Percentiles rank a stretch among this genome's conserved stretches.
Evolutionary conservation across 257 asterid species (phyloP).

Genomic region (Solanum tarapatanum): DNA sequence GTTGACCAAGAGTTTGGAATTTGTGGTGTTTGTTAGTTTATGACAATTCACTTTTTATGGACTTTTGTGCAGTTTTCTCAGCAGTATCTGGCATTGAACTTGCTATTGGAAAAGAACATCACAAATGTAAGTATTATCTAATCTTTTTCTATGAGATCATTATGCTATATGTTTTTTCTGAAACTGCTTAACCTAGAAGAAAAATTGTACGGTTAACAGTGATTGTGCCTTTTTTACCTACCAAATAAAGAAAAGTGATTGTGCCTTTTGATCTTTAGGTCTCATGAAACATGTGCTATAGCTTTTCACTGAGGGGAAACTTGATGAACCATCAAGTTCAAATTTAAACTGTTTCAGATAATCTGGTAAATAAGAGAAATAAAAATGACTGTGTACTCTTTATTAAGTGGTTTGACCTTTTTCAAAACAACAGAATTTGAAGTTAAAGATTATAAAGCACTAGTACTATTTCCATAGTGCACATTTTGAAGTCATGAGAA

Average conservation of each 20-base stretch:
- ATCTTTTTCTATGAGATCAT: background rate
- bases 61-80: slow-evolving; percentile 60
- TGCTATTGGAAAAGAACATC: slow-evolving; percentile 73
- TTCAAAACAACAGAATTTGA: background rate
- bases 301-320: background rate
- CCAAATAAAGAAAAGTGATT: background rate
- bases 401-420: background rate
- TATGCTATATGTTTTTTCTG: background rate
- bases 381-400: background rate
- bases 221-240: background rate
- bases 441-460: background rate
- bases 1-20: background rate
- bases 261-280: background rate
- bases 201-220: background rate
- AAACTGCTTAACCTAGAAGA: background rate
- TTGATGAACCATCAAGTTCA: background rate
- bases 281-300: background rate
- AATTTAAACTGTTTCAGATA: background rate
- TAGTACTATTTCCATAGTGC: background rate
- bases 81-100: slow-evolving; percentile 90
- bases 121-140: slow-evolving; percentile 49
- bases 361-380: background rate
- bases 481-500: background rate
- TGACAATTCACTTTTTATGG: slow-evolving; percentile 2
- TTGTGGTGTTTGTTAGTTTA: background rate